Evolutionary conservation across 768 basidiomycete species (phyloP).

Genomic region (Kwoniella newhampshirensis): DNA sequence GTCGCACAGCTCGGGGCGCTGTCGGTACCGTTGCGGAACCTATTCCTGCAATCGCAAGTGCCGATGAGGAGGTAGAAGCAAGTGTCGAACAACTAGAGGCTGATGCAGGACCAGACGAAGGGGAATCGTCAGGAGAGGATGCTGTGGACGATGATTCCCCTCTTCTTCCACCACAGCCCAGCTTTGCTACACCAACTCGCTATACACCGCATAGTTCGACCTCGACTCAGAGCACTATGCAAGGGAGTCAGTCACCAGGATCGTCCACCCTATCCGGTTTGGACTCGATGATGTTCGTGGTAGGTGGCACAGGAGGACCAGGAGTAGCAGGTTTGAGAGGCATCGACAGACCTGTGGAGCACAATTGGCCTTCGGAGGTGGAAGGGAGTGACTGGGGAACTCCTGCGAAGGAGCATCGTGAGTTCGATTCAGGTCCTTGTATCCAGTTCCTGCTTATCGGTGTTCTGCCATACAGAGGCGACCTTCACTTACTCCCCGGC

Average conservation of each 20-base stretch:
- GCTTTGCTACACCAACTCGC: constrained; percentile 30
- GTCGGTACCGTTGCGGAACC: constrained; percentile 21
- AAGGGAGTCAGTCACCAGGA: constrained; percentile 33
- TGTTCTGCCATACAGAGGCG: constrained; percentile 15
- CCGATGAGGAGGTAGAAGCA: not conserved
- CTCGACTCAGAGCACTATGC: constrained; percentile 24
- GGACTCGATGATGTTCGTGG: constrained; percentile 43
- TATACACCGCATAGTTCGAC: constrained; percentile 29
- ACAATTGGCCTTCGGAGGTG: constrained; percentile 36
- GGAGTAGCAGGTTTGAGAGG: constrained; percentile 6
- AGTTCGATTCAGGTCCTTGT: constrained; percentile 5
- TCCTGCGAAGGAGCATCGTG: constrained; percentile 36
- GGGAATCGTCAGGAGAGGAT: constrained; percentile 1
- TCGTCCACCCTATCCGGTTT: constrained; percentile 30
- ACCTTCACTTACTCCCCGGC: constrained; percentile 22
- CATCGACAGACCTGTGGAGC: constrained; percentile 12
- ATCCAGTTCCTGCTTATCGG: not conserved
- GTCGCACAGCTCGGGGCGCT: constrained; percentile 33
- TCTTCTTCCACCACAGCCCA: constrained; percentile 20
- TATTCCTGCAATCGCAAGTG: not conserved
- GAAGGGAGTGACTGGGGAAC: constrained; percentile 46
- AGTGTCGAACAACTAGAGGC: constrained; percentile 10
- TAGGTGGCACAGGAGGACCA: constrained; percentile 19
- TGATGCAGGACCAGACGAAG: constrained; percentile 4
- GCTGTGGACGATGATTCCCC: constrained; percentile 11